Percentiles rank a stretch among this genome's conserved stretches.
Evolutionary conservation across 129 eudicot genomes (phyloP).

Genomic region (Flaveria linearis): DNA sequence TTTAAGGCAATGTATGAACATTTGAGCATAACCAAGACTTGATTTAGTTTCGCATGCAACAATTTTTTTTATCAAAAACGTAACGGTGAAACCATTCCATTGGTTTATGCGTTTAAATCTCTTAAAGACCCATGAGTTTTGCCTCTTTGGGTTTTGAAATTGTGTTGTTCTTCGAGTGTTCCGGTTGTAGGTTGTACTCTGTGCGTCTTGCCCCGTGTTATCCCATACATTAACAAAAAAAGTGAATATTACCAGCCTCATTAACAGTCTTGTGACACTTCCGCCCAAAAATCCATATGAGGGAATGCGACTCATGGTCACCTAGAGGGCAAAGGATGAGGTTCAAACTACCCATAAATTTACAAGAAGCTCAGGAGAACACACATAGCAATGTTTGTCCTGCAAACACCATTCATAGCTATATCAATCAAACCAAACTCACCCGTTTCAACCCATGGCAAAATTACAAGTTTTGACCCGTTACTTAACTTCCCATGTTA

Average conservation of each 20-base stretch:
- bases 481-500: not conserved
- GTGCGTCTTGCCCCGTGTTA: conserved; percentile 68
- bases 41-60: no score
- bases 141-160: conserved; percentile 31
- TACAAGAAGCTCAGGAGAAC: no score
- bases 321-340: no score
- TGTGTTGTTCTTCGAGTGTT: conserved; percentile 66
- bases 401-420: conserved; percentile 17
- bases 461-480: not conserved
- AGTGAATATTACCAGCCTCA: no score
- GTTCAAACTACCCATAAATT: not conserved
- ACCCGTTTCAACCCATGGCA: not conserved
- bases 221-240: conserved; percentile 46
- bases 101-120: no score
- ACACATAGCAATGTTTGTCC: conserved; percentile 72
- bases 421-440: not conserved
- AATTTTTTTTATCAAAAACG: no score
- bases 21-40: no score
- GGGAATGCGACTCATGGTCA: no score
- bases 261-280: no score
- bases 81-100: no score
- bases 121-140: no score
- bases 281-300: no score
- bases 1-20: not conserved
- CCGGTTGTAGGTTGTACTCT: conserved; percentile 62